phyloP scores from a whole-genome alignment of 129 eudicot genomes.

The Tagetes patula region DNA sequence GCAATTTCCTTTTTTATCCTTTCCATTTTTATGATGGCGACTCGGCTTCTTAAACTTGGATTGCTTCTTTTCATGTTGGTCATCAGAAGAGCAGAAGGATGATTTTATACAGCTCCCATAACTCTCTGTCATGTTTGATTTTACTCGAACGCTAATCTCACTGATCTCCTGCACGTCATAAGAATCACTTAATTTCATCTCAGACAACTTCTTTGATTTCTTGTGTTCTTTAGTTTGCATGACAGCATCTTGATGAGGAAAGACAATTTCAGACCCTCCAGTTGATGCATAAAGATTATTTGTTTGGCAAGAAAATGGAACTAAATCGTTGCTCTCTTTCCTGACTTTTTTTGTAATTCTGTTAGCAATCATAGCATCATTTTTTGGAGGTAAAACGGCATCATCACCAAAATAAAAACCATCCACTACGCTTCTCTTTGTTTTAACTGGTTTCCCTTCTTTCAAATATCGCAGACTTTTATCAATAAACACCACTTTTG shows the following conservation, averaged over 20 bases:
- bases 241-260: slow-evolving; percentile 31
- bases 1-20: slow-evolving; percentile 48
- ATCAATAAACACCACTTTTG: slow-evolving; percentile 68
- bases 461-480: slow-evolving; percentile 56
- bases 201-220: slow-evolving; percentile 36
- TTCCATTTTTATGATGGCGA: slow-evolving; percentile 24
- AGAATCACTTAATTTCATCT: slow-evolving; percentile 26
- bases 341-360: slow-evolving; percentile 23
- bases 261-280: slow-evolving; percentile 37
- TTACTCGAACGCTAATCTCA: slow-evolving; percentile 24
- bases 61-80: slow-evolving; percentile 27
- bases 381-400: slow-evolving; percentile 21
- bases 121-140: slow-evolving; percentile 25
- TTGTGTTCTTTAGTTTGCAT: slow-evolving; percentile 30
- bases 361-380: slow-evolving; percentile 15
- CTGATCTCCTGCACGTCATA: slow-evolving; percentile 23
- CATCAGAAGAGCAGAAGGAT: slow-evolving; percentile 26
- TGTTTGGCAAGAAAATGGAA: slow-evolving; percentile 27
- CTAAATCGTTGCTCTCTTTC: slow-evolving; percentile 29
- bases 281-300: slow-evolving; percentile 23
- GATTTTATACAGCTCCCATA: slow-evolving; percentile 26
- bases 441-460: slow-evolving; percentile 58
- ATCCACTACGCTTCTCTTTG: slow-evolving; percentile 52
- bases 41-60: slow-evolving; percentile 25
- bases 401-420: slow-evolving; percentile 32